phyloP scores from a whole-genome alignment of 140 eudicot species.

The Anethum foeniculum region DNA sequence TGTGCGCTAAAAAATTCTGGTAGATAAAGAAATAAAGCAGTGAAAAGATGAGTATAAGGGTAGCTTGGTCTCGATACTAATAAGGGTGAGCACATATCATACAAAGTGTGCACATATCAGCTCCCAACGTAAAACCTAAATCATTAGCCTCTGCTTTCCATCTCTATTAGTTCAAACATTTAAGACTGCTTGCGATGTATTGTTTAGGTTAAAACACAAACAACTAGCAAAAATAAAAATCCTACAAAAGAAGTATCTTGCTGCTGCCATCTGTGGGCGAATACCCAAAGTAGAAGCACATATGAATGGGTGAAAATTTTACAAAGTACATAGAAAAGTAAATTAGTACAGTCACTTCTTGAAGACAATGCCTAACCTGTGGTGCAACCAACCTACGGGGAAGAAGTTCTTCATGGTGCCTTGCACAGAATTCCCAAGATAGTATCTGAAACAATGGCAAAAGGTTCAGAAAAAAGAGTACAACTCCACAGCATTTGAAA shows the following conservation, averaged over 20 bases:
- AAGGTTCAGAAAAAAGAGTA: not conserved
- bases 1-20: too few relatives aligned
- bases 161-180: not conserved
- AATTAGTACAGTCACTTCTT: not conserved
- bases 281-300: not conserved
- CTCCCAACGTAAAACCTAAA: not conserved
- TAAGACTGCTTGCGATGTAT: not conserved
- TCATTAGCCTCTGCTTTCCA: not conserved
- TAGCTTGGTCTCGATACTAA: too few relatives aligned
- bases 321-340: not conserved
- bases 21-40: too few relatives aligned
- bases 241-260: not conserved
- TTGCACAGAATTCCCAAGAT: conserved; percentile 98
- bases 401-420: conserved; percentile 94
- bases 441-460: conserved; percentile 40
- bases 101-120: too few relatives aligned
- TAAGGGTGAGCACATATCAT: too few relatives aligned
- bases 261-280: not conserved
- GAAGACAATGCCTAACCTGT: conserved; percentile 42
- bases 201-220: not conserved
- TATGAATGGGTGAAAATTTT: not conserved
- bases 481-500: not conserved
- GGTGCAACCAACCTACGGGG: conserved; percentile 93
- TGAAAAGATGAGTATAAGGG: too few relatives aligned
- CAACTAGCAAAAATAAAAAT: not conserved